Conservation (phyloP, 2,329 filamentous ascomycete genomes). For the Teratosphaeriaceae sp. region DNA sequence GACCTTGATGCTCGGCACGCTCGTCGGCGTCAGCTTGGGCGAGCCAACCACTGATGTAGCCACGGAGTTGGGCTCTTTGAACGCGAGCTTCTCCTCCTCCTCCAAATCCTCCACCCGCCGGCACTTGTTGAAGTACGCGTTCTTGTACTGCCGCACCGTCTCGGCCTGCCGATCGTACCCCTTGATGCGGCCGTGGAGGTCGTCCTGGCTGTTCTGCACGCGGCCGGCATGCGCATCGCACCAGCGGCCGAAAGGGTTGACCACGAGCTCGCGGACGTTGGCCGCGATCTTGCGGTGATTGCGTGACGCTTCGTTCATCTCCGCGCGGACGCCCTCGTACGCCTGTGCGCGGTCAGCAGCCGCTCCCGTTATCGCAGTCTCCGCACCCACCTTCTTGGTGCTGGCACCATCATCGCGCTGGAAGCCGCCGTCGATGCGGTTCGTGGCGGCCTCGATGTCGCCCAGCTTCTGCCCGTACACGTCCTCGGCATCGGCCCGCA, state of each 20-base stretch:
- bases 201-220: conserved; percentile 89
- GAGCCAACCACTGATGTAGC: conserved; percentile 34
- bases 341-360: conserved; percentile 51
- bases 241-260: conserved; percentile 91
- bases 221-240: conserved; percentile 90
- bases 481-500: conserved; percentile 95
- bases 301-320: conserved; percentile 85
- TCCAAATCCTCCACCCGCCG: conserved; percentile 92
- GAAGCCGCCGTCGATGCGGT: conserved; percentile 80
- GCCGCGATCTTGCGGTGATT: conserved; percentile 94
- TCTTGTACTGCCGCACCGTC: conserved; percentile 82
- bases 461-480: conserved; percentile 72
- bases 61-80: conserved; percentile 68
- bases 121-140: conserved; percentile 98
- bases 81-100: conserved; percentile 97
- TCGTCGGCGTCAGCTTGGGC: conserved; percentile 43
- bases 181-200: conserved; percentile 85
- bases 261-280: conserved; percentile 91
- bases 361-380: neutral
- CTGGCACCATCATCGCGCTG: conserved; percentile 89
- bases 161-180: conserved; percentile 89
- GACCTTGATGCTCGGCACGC: conserved; percentile 82
- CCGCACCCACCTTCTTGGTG: conserved; percentile 67
- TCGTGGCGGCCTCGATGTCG: conserved; percentile 74
- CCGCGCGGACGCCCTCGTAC: conserved; percentile 83